Conservation (phyloP, 805 yeast species). For the Saccharomycopsis fermentans region DNA sequence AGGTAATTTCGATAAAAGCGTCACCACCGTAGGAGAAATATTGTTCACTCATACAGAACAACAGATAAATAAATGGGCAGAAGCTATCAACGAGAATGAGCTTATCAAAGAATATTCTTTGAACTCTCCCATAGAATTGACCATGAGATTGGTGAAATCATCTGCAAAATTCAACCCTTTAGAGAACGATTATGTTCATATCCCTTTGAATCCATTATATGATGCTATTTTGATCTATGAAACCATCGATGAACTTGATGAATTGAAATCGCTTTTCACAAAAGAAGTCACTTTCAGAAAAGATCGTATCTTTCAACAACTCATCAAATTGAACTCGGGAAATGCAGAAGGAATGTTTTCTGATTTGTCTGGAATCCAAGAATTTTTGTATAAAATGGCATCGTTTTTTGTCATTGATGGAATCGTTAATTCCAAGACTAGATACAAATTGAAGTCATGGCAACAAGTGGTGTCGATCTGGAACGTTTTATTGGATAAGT, state of each 20-base stretch:
- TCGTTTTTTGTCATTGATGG: constrained; percentile 77
- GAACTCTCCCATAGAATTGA: constrained; percentile 77
- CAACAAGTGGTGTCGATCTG: constrained; percentile 55
- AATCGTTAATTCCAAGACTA: constrained; percentile 51
- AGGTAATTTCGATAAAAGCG: constrained; percentile 49
- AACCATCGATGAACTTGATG: constrained; percentile 56
- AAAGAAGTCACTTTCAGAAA: constrained; percentile 65
- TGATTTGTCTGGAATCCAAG: constrained; percentile 37
- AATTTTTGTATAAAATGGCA: constrained; percentile 48
- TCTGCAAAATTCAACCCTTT: constrained; percentile 39
- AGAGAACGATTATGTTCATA: constrained; percentile 33
- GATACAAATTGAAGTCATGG: constrained; percentile 50
- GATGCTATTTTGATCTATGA: constrained; percentile 78
- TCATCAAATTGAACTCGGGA: constrained; percentile 24
- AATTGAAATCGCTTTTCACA: constrained; percentile 50
- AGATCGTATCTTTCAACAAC: constrained; percentile 59
- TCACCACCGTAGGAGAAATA: constrained; percentile 35
- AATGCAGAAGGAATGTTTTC: constrained; percentile 22
- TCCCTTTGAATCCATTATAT: constrained; percentile 64
- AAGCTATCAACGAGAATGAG: constrained; percentile 32
- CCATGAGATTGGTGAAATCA: constrained; percentile 47
- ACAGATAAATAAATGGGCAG: constrained; percentile 53
- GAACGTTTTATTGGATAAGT: constrained; percentile 53
- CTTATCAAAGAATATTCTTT: constrained; percentile 50
- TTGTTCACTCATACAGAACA: constrained; percentile 43